These are phyloP conservation scores for Nakaseomyces nivariensis DNA, from an alignment of 1,139 yeast species.

Conservation along the genomic window DNA sequence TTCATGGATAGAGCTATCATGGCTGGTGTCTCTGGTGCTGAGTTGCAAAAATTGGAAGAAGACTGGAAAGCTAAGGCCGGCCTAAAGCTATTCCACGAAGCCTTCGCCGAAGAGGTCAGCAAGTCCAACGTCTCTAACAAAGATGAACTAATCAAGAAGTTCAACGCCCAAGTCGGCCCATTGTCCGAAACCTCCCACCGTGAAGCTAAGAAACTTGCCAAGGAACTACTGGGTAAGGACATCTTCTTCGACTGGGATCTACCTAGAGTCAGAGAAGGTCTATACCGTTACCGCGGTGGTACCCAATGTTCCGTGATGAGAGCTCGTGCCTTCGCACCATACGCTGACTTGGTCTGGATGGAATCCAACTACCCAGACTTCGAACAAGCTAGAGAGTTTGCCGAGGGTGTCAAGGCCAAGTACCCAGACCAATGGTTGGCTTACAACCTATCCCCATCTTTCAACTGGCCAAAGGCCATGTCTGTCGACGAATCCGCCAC, in stretches of 20 bases:
- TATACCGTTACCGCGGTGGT: slow-evolving; percentile 94
- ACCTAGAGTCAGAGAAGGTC: slow-evolving; percentile 94
- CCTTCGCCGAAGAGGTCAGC: slow-evolving; percentile 76
- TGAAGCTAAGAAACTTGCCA: slow-evolving; percentile 74
- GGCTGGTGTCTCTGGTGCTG: slow-evolving; percentile 61
- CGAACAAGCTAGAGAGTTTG: slow-evolving; percentile 88
- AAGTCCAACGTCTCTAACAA: slow-evolving; percentile 51
- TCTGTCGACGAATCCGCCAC: slow-evolving; percentile 78
- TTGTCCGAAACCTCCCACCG: slow-evolving; percentile 63
- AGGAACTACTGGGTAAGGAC: slow-evolving; percentile 69
- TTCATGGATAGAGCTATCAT: slow-evolving; percentile 76
- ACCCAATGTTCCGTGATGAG: slow-evolving; percentile 97
- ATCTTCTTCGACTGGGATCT: slow-evolving; percentile 92
- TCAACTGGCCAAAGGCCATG: slow-evolving; percentile 98
- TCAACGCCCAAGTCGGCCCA: slow-evolving; percentile 64
- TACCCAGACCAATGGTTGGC: slow-evolving; percentile 93
- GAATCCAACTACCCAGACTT: slow-evolving; percentile 94
- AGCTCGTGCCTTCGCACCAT: slow-evolving; percentile 92
- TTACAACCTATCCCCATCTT: slow-evolving; percentile 90
- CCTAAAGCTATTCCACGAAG: slow-evolving; percentile 82
- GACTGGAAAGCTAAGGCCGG: slow-evolving; percentile 83
- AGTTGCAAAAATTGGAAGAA: slow-evolving; percentile 62
- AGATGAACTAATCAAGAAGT: slow-evolving; percentile 52
- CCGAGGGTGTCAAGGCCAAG: slow-evolving; percentile 74
- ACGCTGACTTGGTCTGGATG: slow-evolving; percentile 97